Conservation (phyloP, 805 yeast species). For the Yarrowia yakushimensis region DNA sequence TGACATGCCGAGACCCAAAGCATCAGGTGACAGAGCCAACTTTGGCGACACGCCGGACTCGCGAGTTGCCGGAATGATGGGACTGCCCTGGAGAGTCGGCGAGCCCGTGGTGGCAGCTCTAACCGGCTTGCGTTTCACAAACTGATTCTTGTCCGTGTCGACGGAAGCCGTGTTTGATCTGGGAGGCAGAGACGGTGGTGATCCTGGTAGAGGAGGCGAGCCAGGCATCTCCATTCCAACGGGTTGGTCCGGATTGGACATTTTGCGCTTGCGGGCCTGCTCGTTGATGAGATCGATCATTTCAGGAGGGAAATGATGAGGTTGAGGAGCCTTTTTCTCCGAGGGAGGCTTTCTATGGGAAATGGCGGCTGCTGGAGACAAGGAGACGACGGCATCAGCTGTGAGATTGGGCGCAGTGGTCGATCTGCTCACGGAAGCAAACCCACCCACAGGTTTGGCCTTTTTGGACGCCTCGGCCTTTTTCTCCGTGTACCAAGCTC, state of each 20-base stretch:
- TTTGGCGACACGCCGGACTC: not conserved
- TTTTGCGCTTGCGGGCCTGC: constrained; percentile 10
- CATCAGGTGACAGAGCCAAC: not conserved
- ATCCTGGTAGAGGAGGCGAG: not conserved
- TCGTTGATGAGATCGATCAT: constrained; percentile 29
- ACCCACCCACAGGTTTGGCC: not conserved
- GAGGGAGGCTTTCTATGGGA: constrained; percentile 1
- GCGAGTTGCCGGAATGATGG: not conserved
- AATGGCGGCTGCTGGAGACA: not conserved
- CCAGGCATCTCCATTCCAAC: constrained; percentile 20
- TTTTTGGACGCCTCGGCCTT: constrained; percentile 2
- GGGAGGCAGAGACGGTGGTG: constrained; percentile 4
- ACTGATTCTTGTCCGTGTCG: constrained; percentile 16
- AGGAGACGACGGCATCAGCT: not conserved
- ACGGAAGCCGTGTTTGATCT: constrained; percentile 6
- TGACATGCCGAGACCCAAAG: not conserved
- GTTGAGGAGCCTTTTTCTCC: constrained; percentile 30
- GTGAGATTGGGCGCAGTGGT: constrained; percentile 2
- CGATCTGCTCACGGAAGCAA: not conserved
- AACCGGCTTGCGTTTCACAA: constrained; percentile 21
- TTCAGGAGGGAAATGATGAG: constrained; percentile 36
- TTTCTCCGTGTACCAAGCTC: constrained; percentile 33
- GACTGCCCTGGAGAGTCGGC: not conserved
- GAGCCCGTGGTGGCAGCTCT: not conserved
- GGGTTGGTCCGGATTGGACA: constrained; percentile 21